Evolutionary conservation across 768 basidiomycete genomes (phyloP).

Genomic region (Tephrocybe sp.): DNA sequence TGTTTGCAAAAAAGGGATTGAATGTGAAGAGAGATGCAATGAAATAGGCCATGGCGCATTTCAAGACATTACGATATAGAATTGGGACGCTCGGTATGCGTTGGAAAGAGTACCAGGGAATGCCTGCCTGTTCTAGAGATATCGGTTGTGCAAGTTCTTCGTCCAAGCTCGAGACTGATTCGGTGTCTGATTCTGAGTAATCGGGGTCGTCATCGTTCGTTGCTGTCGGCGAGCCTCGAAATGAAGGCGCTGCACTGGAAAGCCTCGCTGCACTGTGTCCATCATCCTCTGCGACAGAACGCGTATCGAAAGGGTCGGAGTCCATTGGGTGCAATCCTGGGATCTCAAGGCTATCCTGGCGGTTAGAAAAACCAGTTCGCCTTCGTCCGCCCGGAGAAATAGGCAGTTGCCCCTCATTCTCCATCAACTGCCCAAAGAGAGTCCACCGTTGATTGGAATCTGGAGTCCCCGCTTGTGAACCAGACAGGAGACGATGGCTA

Average conservation of each 20-base stretch:
- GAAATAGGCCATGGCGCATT: constrained; percentile 91
- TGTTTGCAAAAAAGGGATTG: constrained; percentile 65
- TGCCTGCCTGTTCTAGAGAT: constrained; percentile 4
- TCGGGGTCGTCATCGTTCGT: constrained; percentile 19
- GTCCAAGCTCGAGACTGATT: constrained; percentile 14
- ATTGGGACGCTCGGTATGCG: constrained; percentile 42
- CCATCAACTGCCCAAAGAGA: constrained; percentile 71
- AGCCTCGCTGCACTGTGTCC: background rate
- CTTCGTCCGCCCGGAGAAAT: constrained; percentile 16
- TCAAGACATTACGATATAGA: constrained; percentile 73
- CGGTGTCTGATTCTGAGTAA: constrained; percentile 19
- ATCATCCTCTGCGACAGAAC: constrained; percentile 3
- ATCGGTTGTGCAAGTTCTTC: constrained; percentile 6
- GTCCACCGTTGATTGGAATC: constrained; percentile 48
- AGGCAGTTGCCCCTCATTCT: constrained; percentile 53
- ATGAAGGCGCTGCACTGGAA: background rate
- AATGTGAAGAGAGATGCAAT: constrained; percentile 93
- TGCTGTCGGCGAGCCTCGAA: constrained; percentile 2
- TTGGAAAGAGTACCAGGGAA: constrained; percentile 17
- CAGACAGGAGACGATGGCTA: constrained; percentile 14
- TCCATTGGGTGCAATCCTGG: constrained; percentile 5
- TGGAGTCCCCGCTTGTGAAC: constrained; percentile 12
- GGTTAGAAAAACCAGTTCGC: background rate
- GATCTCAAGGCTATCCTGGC: background rate
- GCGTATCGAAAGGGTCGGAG: constrained; percentile 15